phyloP scores from a whole-genome alignment of 345 rosid genomes.

The Bretschneidera sinensis region DNA sequence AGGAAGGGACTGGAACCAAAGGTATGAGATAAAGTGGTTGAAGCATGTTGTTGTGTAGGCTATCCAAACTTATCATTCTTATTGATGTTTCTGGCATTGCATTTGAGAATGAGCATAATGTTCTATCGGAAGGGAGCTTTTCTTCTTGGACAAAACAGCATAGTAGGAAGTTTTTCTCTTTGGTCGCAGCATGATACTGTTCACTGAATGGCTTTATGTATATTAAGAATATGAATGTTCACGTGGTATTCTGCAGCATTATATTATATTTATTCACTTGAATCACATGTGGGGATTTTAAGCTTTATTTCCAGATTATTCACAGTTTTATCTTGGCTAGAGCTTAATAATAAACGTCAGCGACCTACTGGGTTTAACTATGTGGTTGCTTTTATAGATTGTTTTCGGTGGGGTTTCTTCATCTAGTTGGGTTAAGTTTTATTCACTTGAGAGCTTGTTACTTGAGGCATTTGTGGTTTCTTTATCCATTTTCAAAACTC shows the following conservation, averaged over 20 bases:
- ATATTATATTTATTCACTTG: too few species aligned
- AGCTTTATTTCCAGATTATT: too few species aligned
- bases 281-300: too few species aligned
- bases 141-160: background rate
- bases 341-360: background rate
- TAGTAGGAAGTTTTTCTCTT: background rate
- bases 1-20: background rate
- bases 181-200: background rate
- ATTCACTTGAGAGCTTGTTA: too few species aligned
- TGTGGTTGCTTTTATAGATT: background rate
- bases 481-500: too few species aligned
- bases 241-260: too few species aligned
- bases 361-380: background rate
- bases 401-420: background rate
- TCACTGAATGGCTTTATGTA: too few species aligned
- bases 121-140: conserved; percentile 1
- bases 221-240: too few species aligned
- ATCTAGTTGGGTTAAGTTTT: background rate
- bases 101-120: background rate
- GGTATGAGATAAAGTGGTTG: too few species aligned
- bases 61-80: background rate
- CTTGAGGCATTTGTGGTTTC: too few species aligned
- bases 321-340: background rate
- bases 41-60: too few species aligned
- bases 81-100: background rate